Percentiles rank a stretch among this genome's conserved stretches.
phyloP scores from a whole-genome alignment of 2,329 filamentous ascomycete genomes.

The Monosporascus sp. region DNA sequence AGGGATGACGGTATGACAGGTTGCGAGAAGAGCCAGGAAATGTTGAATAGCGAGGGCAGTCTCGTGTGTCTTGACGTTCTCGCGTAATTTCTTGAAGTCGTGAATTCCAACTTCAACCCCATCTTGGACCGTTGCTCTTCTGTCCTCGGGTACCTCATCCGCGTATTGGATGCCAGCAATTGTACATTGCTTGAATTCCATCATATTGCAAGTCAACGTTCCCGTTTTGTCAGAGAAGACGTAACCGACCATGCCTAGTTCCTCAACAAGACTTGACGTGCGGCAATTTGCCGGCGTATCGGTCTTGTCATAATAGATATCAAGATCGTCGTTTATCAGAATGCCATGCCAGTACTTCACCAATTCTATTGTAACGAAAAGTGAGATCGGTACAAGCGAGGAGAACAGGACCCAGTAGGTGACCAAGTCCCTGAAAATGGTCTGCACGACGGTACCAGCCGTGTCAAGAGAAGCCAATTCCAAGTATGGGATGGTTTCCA shows the following conservation, averaged over 20 bases:
- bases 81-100: constrained; percentile 70
- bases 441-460: constrained; percentile 53
- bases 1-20: constrained; percentile 96
- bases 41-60: constrained; percentile 59
- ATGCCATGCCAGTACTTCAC: constrained; percentile 99
- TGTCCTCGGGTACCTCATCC: constrained; percentile 86
- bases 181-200: constrained; percentile 95
- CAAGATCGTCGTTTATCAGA: constrained; percentile 92
- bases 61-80: constrained; percentile 59
- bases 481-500: constrained; percentile 65
- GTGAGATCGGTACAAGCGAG: constrained; percentile 90
- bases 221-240: constrained; percentile 99
- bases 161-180: constrained; percentile 94
- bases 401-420: constrained; percentile 99
- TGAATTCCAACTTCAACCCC: constrained; percentile 74
- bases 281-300: constrained; percentile 94
- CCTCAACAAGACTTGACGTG: constrained; percentile 93
- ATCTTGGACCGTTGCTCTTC: constrained; percentile 72
- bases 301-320: constrained; percentile 95
- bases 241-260: constrained; percentile 95
- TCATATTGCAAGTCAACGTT: constrained; percentile 94
- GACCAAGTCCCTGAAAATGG: constrained; percentile 90
- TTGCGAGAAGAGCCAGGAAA: constrained; percentile 80
- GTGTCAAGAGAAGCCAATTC: constrained; percentile 56
- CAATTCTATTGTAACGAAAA: constrained; percentile 95